Evolutionary conservation across 2,329 filamentous ascomycete species (phyloP).

Genomic region (Colletotrichum scovillei): DNA sequence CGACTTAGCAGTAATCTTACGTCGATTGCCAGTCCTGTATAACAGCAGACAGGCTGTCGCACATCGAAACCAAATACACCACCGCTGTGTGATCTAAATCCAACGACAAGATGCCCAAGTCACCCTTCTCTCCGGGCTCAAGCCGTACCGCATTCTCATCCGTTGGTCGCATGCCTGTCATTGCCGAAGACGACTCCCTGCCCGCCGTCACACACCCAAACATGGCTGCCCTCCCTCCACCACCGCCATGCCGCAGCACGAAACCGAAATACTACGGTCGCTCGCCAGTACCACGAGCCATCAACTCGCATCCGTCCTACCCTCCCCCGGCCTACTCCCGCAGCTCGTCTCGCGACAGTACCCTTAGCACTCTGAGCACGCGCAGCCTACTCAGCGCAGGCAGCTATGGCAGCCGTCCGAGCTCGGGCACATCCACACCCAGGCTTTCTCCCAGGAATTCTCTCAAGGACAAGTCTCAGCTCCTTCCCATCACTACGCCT

Average conservation of each 20-base stretch:
- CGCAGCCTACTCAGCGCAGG: slow-evolving; percentile 6
- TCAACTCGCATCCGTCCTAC: slow-evolving; percentile 23
- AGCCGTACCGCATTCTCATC: slow-evolving; percentile 41
- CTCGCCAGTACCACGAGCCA: neutral
- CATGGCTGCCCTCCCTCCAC: neutral
- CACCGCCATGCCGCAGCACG: slow-evolving; percentile 10
- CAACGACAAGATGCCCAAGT: slow-evolving; percentile 34
- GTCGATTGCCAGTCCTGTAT: neutral
- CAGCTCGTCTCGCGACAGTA: slow-evolving; percentile 30
- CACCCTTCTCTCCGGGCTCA: slow-evolving; percentile 30
- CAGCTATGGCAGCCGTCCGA: slow-evolving; percentile 4
- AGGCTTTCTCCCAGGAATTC: neutral
- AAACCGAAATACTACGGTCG: slow-evolving; percentile 22
- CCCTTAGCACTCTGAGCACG: neutral
- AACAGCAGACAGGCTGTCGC: neutral
- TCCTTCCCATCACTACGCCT: slow-evolving; percentile 14
- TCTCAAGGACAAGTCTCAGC: slow-evolving; percentile 12
- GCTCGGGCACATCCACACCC: slow-evolving; percentile 14
- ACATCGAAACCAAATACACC: neutral
- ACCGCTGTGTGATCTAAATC: neutral
- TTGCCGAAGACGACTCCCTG: slow-evolving; percentile 48
- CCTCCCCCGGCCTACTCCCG: slow-evolving; percentile 34
- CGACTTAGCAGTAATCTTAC: neutral
- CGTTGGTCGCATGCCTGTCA: slow-evolving; percentile 49
- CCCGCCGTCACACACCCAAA: neutral